A percentile compares a stretch with the other conserved stretches of the same genome.
Conservation (phyloP, 768 basidiomycete genomes). For the Xerocomus potaroensis region DNA sequence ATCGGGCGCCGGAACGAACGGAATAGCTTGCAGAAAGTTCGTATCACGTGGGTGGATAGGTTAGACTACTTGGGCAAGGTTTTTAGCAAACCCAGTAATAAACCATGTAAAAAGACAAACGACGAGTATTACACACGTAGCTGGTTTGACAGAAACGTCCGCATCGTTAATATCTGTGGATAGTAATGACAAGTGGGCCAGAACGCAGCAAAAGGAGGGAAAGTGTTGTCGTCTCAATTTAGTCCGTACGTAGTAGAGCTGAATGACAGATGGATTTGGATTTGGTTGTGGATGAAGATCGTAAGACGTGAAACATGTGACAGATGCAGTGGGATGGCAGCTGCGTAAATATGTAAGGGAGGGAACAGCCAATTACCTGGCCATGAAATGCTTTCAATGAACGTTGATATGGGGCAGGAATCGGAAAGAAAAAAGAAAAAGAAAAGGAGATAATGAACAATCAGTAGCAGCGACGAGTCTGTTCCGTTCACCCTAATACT, state of each 20-base stretch:
- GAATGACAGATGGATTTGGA: no score
- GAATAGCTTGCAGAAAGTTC: no score
- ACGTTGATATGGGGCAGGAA: no score
- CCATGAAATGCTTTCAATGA: constrained; percentile 4
- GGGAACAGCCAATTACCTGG: constrained; percentile 2
- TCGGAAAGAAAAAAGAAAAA: background rate
- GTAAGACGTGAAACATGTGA: background rate
- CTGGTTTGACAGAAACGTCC: constrained; percentile 11
- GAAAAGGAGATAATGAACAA: background rate
- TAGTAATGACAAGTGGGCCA: constrained; percentile 12
- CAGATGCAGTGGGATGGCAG: constrained; percentile 2
- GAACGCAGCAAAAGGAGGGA: no score
- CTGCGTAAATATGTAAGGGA: constrained; percentile 2
- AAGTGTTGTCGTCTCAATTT: no score
- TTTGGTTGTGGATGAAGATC: background rate
- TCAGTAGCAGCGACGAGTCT: constrained; percentile 2
- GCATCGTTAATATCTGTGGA: constrained; percentile 12
- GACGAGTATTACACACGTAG: constrained; percentile 7
- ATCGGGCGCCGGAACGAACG: no score
- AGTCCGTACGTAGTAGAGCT: constrained; percentile 3
- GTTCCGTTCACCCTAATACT: constrained; percentile 27
- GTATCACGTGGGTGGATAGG: no score
- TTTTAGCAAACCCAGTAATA: constrained; percentile 23
- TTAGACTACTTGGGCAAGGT: no score
- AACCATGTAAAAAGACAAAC: constrained; percentile 10